Base-by-base conservation (phyloP, 306 rosid genomes). In the Cucumis cinereus region DNA sequence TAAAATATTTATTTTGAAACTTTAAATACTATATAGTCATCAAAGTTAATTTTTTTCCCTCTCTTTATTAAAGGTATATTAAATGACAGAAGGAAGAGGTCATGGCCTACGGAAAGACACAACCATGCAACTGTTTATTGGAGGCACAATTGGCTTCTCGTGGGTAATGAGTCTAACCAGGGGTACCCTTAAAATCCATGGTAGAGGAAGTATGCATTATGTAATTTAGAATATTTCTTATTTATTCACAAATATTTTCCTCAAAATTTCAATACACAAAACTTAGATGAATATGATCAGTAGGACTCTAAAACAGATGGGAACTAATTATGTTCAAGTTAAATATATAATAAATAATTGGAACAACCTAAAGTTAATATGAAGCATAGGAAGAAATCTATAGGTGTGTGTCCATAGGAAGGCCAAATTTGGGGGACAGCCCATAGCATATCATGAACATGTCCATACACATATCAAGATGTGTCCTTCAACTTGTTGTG, bases 381-480 rank as follows among this genome's bases (percentile, higher is more conserved):
- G 16, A 64, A 64, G 28, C 13, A 62, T 60, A 35, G 3, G 26
- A 33, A 19, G 14, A 15, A 63, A 63, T 61, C n/a, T 66, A 30
- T 62, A 40, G 73, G 30, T 30, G 4, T 30, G 4, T 66, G 30
- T 66, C 30, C 28, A 66, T 66, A 10, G 73, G 19, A 38, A 36
- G 73, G 52, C 1, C 19, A 20, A 67, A 20, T 67, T 41, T 22
- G 23, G 54, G 73, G 73, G 11, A 67, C 73, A 67, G 6, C 33
- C 54, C n/a, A 67, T 40, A 20, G 73, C 73, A 67, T 67, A 67
- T 67, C 73, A 41, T 67, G 54, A 67, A 41, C 73, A 67, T 67
- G 73, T 67, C 52, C 53, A n/a, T 40, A 66, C 16, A n/a, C 30
- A 66, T 66, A 38, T 66, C 73, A n/a, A n/a, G 28, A 40, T 66